These are phyloP conservation scores for Malus fusca DNA, from an alignment of 306 rosid species.

Conservation along the genomic window DNA sequence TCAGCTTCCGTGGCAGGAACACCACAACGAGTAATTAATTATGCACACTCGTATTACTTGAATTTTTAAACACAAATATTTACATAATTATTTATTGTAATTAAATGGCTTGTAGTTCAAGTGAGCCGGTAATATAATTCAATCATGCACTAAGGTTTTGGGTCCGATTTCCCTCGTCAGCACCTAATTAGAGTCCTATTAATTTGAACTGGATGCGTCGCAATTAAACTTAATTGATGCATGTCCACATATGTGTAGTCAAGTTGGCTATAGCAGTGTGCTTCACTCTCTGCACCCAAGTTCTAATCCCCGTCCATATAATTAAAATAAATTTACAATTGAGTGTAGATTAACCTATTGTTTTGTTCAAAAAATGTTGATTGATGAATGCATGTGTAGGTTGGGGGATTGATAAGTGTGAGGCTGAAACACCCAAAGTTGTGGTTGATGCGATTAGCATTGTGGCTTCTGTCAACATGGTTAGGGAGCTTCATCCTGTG, in stretches of 20 bases:
- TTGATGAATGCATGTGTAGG: slow-evolving; percentile 28
- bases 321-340: too few relatives aligned
- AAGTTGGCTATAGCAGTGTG: too few relatives aligned
- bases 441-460: slow-evolving; percentile 23
- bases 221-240: too few relatives aligned
- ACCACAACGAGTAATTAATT: slow-evolving; percentile 40
- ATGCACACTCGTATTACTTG: not conserved
- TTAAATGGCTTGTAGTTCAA: not conserved
- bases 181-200: too few relatives aligned
- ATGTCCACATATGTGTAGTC: too few relatives aligned
- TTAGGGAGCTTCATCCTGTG: slow-evolving; percentile 45
- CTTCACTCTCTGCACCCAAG: too few relatives aligned
- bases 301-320: too few relatives aligned
- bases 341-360: not conserved
- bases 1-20: slow-evolving; percentile 66
- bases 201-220: too few relatives aligned
- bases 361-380: not conserved
- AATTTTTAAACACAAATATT: not conserved
- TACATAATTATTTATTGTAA: not conserved
- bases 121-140: too few relatives aligned
- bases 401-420: slow-evolving; percentile 37
- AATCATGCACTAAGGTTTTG: not conserved
- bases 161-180: not conserved
- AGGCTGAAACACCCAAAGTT: slow-evolving; percentile 48
- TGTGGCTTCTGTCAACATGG: slow-evolving; percentile 59